These are phyloP conservation scores for Monascus ruber DNA, from an alignment of 2,329 filamentous ascomycete species.

Conservation along the genomic window DNA sequence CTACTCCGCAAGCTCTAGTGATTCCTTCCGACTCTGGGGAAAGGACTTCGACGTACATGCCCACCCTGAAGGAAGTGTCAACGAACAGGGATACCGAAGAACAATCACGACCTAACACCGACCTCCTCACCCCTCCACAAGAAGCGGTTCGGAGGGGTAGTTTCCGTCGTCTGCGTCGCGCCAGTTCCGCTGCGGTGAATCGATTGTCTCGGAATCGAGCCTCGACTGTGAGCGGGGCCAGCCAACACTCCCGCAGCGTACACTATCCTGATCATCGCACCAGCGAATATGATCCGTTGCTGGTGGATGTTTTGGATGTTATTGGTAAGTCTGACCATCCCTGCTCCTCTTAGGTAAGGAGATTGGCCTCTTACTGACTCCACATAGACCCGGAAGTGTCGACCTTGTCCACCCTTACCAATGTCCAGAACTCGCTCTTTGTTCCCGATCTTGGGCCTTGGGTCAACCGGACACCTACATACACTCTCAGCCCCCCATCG, in stretches of 20 bases:
- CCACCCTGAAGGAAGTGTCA: conserved; percentile 23
- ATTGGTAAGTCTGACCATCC: conserved; percentile 41
- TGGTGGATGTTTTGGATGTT: conserved; percentile 59
- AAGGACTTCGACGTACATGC: conserved; percentile 14
- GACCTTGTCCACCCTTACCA: conserved; percentile 72
- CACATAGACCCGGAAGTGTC: conserved; percentile 66
- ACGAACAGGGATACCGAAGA: conserved; percentile 9
- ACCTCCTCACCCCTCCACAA: conserved; percentile 8
- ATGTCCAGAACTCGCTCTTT: conserved; percentile 83
- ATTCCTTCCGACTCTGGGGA: conserved; percentile 10
- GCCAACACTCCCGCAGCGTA: conserved; percentile 5
- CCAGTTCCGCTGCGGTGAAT: conserved; percentile 20
- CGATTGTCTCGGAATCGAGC: conserved; percentile 23
- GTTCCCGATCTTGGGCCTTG: conserved; percentile 66
- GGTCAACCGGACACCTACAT: conserved; percentile 68
- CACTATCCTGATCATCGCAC: conserved; percentile 1
- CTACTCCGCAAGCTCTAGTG: conserved; percentile 12
- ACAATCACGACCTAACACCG: background rate
- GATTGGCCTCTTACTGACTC: conserved; percentile 13
- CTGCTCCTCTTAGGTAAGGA: background rate
- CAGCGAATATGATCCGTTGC: conserved; percentile 47
- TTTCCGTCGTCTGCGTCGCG: conserved; percentile 18
- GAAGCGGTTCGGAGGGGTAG: conserved; percentile 6
- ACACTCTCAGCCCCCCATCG: conserved; percentile 49
- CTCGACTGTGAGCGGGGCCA: conserved; percentile 15